Percentiles rank a stretch among this genome's conserved stretches.
Evolutionary conservation across 176 grass and related monocot genomes (phyloP).

Genomic region (Musa beccarii): DNA sequence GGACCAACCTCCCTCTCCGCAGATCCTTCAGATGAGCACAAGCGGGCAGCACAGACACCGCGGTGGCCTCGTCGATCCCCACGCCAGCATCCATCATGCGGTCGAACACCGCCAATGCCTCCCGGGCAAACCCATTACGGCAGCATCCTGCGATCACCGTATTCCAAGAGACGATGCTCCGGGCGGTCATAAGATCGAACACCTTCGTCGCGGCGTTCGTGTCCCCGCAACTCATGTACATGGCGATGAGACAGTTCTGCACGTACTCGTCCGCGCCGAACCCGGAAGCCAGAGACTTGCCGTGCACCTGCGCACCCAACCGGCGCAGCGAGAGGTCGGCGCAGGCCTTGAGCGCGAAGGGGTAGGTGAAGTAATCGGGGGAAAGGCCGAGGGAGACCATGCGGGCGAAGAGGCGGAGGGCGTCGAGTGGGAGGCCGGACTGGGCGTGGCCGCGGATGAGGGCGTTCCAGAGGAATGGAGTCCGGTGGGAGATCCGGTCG

Average conservation of each 20-base stretch:
- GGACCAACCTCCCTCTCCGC: constrained; percentile 34
- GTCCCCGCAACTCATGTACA: constrained; percentile 51
- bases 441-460: constrained; percentile 42
- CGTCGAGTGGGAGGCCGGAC: constrained; percentile 25
- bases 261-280: constrained; percentile 39
- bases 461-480: constrained; percentile 30
- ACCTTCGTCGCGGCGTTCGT: constrained; percentile 20
- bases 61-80: constrained; percentile 36
- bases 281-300: constrained; percentile 36
- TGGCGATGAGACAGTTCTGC: constrained; percentile 49
- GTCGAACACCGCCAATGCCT: constrained; percentile 40
- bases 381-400: constrained; percentile 28
- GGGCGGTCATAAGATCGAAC: constrained; percentile 32
- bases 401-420: constrained; percentile 33
- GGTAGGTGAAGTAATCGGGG: constrained; percentile 55
- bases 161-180: constrained; percentile 47
- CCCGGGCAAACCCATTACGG: constrained; percentile 27
- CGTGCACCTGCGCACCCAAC: constrained; percentile 32
- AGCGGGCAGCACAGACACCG: constrained; percentile 45
- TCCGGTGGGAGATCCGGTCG: constrained; percentile 26
- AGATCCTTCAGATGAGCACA: constrained; percentile 45
- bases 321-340: constrained; percentile 21
- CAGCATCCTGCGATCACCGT: constrained; percentile 38
- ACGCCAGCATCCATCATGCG: constrained; percentile 24
- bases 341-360: constrained; percentile 56